A percentile compares a stretch with the other conserved stretches of the same genome.
Evolutionary conservation across 148 eudicot genomes (phyloP).

Genomic region (Pharnaceum exiguum): DNA sequence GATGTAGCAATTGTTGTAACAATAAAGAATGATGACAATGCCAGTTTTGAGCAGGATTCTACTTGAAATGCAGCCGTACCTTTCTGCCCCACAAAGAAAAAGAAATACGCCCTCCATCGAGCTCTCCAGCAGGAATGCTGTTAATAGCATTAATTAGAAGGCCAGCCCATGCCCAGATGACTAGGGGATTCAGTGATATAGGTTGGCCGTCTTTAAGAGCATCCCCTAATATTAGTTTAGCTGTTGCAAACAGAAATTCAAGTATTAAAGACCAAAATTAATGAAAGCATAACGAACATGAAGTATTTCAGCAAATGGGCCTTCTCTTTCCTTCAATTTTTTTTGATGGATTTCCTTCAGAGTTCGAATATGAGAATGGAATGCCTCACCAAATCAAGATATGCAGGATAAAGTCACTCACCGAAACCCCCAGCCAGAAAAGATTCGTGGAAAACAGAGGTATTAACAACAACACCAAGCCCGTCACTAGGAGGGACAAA

Average conservation of each 20-base stretch:
- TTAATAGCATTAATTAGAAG: slow-evolving; percentile 92
- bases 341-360: no score
- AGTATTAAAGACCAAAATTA: slow-evolving; percentile 3
- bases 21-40: no score
- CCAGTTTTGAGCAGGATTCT: no score
- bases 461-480: slow-evolving; percentile 75
- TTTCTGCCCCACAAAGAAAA: slow-evolving; percentile 96
- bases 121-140: slow-evolving; percentile 99
- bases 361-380: not conserved
- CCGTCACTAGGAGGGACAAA: slow-evolving; percentile 85
- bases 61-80: slow-evolving; percentile 28
- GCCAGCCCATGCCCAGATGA: slow-evolving; percentile 99
- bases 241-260: slow-evolving; percentile 31
- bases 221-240: slow-evolving; percentile 88
- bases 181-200: slow-evolving; percentile 87
- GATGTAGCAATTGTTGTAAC: no score
- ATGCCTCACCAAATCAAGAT: not conserved
- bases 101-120: slow-evolving; percentile 93
- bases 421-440: slow-evolving; percentile 92
- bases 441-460: slow-evolving; percentile 93
- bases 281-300: not conserved
- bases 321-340: not conserved
- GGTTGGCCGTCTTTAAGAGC: slow-evolving; percentile 89
- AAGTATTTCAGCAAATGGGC: not conserved
- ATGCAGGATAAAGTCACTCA: slow-evolving; percentile 23